Evolutionary conservation across 2,329 filamentous ascomycete genomes (phyloP), one percentile per base, ranked within the genome.

Genomic region (Arthrobotrys musiformis): DNA sequence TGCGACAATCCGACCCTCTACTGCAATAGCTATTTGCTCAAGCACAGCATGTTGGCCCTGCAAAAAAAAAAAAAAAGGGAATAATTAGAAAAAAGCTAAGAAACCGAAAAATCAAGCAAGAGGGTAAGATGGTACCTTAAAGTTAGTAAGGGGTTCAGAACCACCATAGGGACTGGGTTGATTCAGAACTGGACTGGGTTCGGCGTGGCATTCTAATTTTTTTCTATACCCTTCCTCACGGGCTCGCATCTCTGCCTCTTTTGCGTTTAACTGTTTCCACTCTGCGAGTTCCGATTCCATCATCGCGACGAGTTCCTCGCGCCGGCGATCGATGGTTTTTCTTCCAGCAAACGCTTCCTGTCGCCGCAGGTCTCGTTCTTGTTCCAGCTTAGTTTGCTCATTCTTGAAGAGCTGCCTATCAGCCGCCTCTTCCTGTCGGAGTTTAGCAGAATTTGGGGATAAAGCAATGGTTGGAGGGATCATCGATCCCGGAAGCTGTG

Each of bases 131-230:
- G 15, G 35, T 58, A 74, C 73, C 60, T 70, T 67, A 28, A 70
- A 77, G 24, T 77, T 64, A 22, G 73, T 77, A 26, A 77, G 61
- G 3, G 66, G 60, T 1, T 56, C 66, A 19, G 52, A 22, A 15
- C 70, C 73, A 8, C 73, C 66, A 28, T 77, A 77, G 0, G 73
- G 73, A n/a, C 62, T 77, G 4, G 70, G 35, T 22, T 61, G 66
- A 15, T 70, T 77, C 33, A 77, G 15, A 15, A 61, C 30, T 24
- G 73, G 22, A 28, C 52, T 62, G 1, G 73, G 66, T 6, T 70
- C 66, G n/a, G n/a, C 40, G 48, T 2, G 73, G 73, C 19, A 17
- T 19, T 67, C 8, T 30, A 77, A 9, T 28, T 24, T 50, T 37
- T 77, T 35, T 40, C 73, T 66, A n/a, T 66, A 70, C 3, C 6